Evolutionary conservation across 208 protist species (phyloP).

Genomic region (Crithidia brevicula): DNA sequence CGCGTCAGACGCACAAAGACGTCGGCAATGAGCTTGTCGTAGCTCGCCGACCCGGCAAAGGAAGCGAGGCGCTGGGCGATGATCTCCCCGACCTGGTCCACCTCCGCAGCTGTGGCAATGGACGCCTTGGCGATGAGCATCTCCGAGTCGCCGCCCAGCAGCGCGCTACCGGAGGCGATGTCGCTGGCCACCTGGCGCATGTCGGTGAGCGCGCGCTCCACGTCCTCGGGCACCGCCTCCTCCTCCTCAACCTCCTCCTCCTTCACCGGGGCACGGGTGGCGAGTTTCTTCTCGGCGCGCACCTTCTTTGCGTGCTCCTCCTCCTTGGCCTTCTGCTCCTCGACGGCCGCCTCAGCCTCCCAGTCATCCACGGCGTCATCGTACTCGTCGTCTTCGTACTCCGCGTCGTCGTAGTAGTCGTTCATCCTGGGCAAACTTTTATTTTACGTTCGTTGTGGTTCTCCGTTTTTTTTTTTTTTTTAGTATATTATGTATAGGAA

Average conservation of each 20-base stretch:
- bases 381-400: slow-evolving; percentile 59
- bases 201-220: slow-evolving; percentile 53
- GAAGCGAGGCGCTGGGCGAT: slow-evolving; percentile 65
- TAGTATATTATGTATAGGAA: not conserved
- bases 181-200: slow-evolving; percentile 68
- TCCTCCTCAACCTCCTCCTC: slow-evolving; percentile 39
- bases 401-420: slow-evolving; percentile 48
- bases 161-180: slow-evolving; percentile 34
- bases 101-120: slow-evolving; percentile 39
- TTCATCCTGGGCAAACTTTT: slow-evolving; percentile 26
- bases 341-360: slow-evolving; percentile 71
- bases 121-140: slow-evolving; percentile 54
- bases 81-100: slow-evolving; percentile 43
- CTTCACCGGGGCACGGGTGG: slow-evolving; percentile 56
- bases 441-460: not conserved
- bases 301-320: slow-evolving; percentile 55
- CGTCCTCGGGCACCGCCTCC: slow-evolving; percentile 54
- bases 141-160: slow-evolving; percentile 33
- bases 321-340: slow-evolving; percentile 60
- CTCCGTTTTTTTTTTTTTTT: not conserved
- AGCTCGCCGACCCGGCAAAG: slow-evolving; percentile 43
- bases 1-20: slow-evolving; percentile 55
- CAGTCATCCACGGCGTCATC: slow-evolving; percentile 88
- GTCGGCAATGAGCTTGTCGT: slow-evolving; percentile 48
- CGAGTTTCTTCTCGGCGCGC: slow-evolving; percentile 66